Percentiles rank a stretch among this genome's conserved stretches.
These are phyloP conservation scores for Cornus controversa DNA, from an alignment of 148 eudicot species.

Conservation along the genomic window DNA sequence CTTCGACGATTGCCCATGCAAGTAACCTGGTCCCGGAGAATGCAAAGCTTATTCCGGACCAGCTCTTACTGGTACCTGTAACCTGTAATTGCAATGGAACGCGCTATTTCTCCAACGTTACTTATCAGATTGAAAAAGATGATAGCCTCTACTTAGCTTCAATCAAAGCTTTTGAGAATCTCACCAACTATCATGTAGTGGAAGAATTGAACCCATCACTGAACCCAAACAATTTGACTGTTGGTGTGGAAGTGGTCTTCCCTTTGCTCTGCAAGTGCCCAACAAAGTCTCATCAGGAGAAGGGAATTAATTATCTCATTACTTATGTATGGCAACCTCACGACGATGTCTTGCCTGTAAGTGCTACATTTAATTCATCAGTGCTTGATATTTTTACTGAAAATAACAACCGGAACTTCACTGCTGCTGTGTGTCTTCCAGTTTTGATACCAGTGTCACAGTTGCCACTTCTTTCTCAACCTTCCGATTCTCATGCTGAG, in stretches of 20 bases:
- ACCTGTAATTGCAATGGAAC: slow-evolving; percentile 37
- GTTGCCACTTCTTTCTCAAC: slow-evolving; percentile 23
- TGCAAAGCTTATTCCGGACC: slow-evolving; percentile 24
- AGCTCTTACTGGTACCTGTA: slow-evolving; percentile 41
- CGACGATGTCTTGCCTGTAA: slow-evolving; percentile 28
- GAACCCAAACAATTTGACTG: slow-evolving; percentile 28
- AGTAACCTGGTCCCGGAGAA: slow-evolving; percentile 24
- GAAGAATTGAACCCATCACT: slow-evolving; percentile 35
- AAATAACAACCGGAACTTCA: slow-evolving; percentile 38
- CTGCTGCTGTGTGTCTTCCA: slow-evolving; percentile 37
- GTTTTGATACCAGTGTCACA: slow-evolving; percentile 37
- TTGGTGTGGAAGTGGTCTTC: slow-evolving; percentile 27
- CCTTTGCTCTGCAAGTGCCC: slow-evolving; percentile 47
- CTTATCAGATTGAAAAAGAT: slow-evolving; percentile 25
- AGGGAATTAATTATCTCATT: slow-evolving; percentile 24
- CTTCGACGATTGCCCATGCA: slow-evolving; percentile 24
- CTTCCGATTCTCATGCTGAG: slow-evolving; percentile 7
- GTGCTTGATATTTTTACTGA: slow-evolving; percentile 17
- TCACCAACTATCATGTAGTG: slow-evolving; percentile 31
- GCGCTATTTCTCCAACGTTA: slow-evolving; percentile 31
- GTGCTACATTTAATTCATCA: slow-evolving; percentile 31
- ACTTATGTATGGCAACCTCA: slow-evolving; percentile 45
- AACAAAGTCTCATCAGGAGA: slow-evolving; percentile 3
- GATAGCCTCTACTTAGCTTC: slow-evolving; percentile 39
- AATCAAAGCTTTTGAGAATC: slow-evolving; percentile 27